Evolutionary conservation across 805 yeast species (phyloP), one percentile per base, ranked within the genome.

Genomic region (Candida yuanshanica): DNA sequence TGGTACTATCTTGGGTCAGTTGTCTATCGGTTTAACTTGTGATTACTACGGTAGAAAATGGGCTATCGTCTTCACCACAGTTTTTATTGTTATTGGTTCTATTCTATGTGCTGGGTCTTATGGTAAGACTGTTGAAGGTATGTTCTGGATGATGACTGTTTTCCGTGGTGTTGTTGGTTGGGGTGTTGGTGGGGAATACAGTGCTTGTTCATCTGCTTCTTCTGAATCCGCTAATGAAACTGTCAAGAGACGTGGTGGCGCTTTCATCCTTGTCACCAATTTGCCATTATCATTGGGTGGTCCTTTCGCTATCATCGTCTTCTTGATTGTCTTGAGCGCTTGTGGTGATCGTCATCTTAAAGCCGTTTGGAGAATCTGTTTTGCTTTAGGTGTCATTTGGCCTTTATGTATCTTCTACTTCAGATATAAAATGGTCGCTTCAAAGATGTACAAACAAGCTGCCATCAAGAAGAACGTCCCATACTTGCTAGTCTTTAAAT

Each of bases 131-230:
- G 56, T 66, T 6, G 46, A 52, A 3, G 88, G 88, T 10, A 75
- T 83, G 81, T 77, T 83, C 54, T 81, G 85, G 88, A 81, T 79
- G 86, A 64, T 83, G 53, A 75, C 79, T 35, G 77, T 83, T n/a
- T 67, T 76, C 46, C 70, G 91, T 59, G 91, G 91, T 51, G 70
- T 81, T 9, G 77, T 83, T 36, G 95, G 93, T 35, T 76, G 82
- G 48, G 93, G 93, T 47, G 75, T 82, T 42, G 89, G 89, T 47
- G 87, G 87, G 26, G 89, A 83, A 56, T 83, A 82, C 54, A 82
- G 84, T 10, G 79, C 84, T 1, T 76, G 81, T 17, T 76, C 86
- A 0, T 76, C 81, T 3, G 68, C 82, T 16, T 83, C 87, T 2
- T 75, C 79, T 35, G 89, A 83, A 55, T 83, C 89, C 21, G 84